Evolutionary conservation across 805 yeast genomes (phyloP), one percentile per base, ranked within the genome.

Genomic region (Komagataella populi): DNA sequence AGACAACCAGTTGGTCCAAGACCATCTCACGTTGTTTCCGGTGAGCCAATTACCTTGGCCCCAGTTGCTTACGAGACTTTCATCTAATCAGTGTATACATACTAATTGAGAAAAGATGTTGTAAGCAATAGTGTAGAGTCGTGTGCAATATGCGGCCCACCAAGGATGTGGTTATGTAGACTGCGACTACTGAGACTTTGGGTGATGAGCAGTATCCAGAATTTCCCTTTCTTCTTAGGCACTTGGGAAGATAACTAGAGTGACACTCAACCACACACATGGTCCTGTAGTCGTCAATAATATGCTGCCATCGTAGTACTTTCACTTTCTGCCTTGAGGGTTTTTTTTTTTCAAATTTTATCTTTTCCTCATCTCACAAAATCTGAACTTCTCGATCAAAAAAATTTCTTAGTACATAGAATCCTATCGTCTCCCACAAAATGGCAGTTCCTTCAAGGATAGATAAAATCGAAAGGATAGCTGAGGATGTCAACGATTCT

Each of bases 41-140:
- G 96, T 66, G 77, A 80, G 66, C 96, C 98, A 69, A 96, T 90
- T 75, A 90, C 96, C 68, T 83, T 93, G 77, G 93, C 96, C 71
- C 98, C 99, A 77, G 90, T 88, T 79, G 85, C 99, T 72, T 93
- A 93, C 86, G 99, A 93, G 83, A 93, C 99, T 72, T 91, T 84
- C 86, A 93, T 93, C 80, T 93, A 89, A 85, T 62, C 47, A 23
- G 47, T 45, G 47, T 18, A 30, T 22, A 50, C 39, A 36, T 36
- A 47, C 44, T 30, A n/a, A 50, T 10, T 23, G 20, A 45, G 22
- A 20, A 20, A 23, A 16, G n/a, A 20, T 47, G 46, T 47, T 50
- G 50, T 24, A 45, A 23, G 47, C 47, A 20, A 17, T 23, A 23
- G 17, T 20, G 22, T 50, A 22, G 46, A 23, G 44, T 24, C 36